phyloP scores from a whole-genome alignment of 257 asterid genomes.

The Nyctanthes arbortristis region DNA sequence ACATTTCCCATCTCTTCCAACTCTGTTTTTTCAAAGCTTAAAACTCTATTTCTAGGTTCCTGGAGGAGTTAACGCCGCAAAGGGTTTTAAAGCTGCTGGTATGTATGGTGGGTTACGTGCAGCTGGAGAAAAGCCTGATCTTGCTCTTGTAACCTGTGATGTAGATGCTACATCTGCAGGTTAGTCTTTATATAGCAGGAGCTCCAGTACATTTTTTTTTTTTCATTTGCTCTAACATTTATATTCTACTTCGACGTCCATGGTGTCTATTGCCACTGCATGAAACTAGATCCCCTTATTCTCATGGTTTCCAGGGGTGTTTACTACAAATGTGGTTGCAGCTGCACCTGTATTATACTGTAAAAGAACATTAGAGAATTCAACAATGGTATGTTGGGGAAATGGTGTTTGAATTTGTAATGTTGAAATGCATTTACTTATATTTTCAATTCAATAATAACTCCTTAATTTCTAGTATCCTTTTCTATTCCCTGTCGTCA shows the following conservation, averaged over 20 bases:
- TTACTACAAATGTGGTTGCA: slow-evolving; percentile 89
- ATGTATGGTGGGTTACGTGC: slow-evolving; percentile 97
- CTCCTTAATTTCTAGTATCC: not conserved
- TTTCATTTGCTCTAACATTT: slow-evolving; percentile 7
- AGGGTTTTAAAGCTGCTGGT: slow-evolving; percentile 96
- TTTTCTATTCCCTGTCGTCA: not conserved
- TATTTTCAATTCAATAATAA: not conserved
- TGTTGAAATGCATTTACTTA: not conserved
- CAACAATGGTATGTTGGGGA: slow-evolving; percentile 60
- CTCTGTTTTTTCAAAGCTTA: slow-evolving; percentile 20
- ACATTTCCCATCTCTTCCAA: not conserved
- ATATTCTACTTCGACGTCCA: not conserved
- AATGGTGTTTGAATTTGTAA: not conserved
- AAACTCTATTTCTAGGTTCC: slow-evolving; percentile 56
- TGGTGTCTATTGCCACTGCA: not conserved
- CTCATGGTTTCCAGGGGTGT: slow-evolving; percentile 61
- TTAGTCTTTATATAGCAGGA: slow-evolving; percentile 14
- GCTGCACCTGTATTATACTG: slow-evolving; percentile 97
- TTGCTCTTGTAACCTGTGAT: slow-evolving; percentile 86
- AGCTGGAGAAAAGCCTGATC: slow-evolving; percentile 97
- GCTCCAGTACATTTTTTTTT: not conserved
- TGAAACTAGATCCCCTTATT: not conserved
- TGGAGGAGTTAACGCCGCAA: slow-evolving; percentile 95
- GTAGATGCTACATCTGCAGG: slow-evolving; percentile 92
- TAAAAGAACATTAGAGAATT: slow-evolving; percentile 65